Percentiles rank a stretch among this genome's conserved stretches.
Evolutionary conservation across 257 asterid genomes (phyloP).

Genomic region (Coffea eugenioides): DNA sequence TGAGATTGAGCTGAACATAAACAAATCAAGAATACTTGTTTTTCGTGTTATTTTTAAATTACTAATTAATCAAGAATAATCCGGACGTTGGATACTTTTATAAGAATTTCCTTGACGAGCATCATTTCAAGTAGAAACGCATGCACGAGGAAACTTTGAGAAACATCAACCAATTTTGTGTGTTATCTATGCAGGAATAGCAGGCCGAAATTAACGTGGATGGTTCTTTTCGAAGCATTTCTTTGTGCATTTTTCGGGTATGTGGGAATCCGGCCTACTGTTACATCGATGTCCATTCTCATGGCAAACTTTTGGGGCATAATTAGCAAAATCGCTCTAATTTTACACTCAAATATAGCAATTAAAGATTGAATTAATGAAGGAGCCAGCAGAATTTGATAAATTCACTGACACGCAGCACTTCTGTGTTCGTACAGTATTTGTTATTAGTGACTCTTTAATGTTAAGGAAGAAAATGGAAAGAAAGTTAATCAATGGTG

Average conservation of each 20-base stretch:
- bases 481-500: no score
- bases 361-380: neutral
- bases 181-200: slow-evolving; percentile 26
- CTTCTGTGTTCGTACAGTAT: neutral
- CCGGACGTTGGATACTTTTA: no score
- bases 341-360: neutral
- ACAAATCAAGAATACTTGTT: neutral
- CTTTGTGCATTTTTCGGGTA: slow-evolving; percentile 51
- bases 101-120: no score
- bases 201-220: slow-evolving; percentile 53
- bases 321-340: neutral
- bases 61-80: no score
- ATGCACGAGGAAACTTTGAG: neutral
- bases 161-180: neutral
- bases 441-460: no score
- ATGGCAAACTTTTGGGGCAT: neutral
- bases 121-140: neutral
- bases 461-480: no score
- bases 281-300: neutral
- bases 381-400: neutral
- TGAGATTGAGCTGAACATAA: neutral
- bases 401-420: neutral
- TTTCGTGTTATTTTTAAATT: no score
- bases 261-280: neutral
- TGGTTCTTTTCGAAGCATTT: slow-evolving; percentile 41